These are phyloP conservation scores for Fusarium pilosicola DNA, from an alignment of 2,329 filamentous ascomycete genomes.

Conservation along the genomic window DNA sequence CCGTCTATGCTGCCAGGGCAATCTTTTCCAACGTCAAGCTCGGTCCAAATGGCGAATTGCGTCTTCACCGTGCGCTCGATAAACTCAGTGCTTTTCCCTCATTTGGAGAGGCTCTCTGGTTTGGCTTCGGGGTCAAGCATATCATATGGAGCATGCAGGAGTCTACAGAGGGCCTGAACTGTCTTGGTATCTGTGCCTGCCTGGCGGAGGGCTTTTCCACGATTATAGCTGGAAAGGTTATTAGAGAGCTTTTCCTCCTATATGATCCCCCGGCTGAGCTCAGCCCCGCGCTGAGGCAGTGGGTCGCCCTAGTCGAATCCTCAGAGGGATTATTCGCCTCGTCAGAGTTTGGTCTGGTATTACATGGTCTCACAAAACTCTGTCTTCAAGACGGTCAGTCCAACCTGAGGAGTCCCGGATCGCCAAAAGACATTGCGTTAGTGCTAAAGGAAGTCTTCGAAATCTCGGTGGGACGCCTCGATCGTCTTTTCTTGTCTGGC, in stretches of 20 bases:
- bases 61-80: accelerated
- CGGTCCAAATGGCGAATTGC: accelerated
- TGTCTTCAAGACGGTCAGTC: accelerated
- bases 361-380: accelerated
- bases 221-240: accelerated
- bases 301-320: accelerated
- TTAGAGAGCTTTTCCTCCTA: accelerated
- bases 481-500: accelerated
- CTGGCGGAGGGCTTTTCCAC: accelerated
- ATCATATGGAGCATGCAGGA: background rate
- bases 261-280: background rate
- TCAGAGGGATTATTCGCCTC: accelerated
- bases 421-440: accelerated
- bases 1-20: accelerated
- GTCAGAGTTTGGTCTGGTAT: accelerated
- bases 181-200: background rate
- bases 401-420: accelerated
- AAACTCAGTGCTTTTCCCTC: background rate
- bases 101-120: accelerated
- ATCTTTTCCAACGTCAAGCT: accelerated
- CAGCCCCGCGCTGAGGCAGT: accelerated
- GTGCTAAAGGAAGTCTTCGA: accelerated
- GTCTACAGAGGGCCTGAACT: background rate
- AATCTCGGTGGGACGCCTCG: accelerated
- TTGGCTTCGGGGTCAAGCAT: accelerated